phyloP scores from a whole-genome alignment of 1,284 basidiomycete species.

The Volvariella surrecta region DNA sequence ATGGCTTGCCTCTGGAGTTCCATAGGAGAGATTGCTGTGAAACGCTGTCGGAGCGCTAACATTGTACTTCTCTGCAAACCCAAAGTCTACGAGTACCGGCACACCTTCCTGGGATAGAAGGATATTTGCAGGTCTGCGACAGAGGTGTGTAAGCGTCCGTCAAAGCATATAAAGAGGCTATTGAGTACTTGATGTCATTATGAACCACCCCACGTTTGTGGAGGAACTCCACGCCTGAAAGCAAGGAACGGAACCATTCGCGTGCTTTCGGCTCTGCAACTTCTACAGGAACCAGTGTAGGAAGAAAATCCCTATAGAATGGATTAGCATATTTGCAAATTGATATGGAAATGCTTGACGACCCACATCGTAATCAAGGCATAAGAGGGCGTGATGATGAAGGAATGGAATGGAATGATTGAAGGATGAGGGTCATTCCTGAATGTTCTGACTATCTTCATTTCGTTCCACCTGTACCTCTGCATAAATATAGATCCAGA shows the following conservation, averaged over 20 bases:
- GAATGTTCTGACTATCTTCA: slow-evolving; percentile 84
- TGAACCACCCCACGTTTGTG: slow-evolving; percentile 85
- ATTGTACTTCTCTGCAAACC: slow-evolving; percentile 83
- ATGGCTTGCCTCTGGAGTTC: slow-evolving; percentile 77
- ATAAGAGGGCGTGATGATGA: slow-evolving; percentile 87
- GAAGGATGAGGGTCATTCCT: slow-evolving; percentile 81
- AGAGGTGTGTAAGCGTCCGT: slow-evolving; percentile 3
- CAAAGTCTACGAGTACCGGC: slow-evolving; percentile 87
- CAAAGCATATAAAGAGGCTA: slow-evolving; percentile 1
- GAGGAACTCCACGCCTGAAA: slow-evolving; percentile 84
- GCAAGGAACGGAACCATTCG: slow-evolving; percentile 77
- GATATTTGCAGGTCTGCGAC: slow-evolving; percentile 75
- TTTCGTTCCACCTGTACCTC: slow-evolving; percentile 76
- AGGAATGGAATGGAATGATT: slow-evolving; percentile 86
- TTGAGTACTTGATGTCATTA: slow-evolving; percentile 88
- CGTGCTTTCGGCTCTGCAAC: slow-evolving; percentile 72
- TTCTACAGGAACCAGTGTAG: slow-evolving; percentile 74
- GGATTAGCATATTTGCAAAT: slow-evolving; percentile 12
- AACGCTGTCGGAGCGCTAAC: slow-evolving; percentile 55
- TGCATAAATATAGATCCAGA: slow-evolving; percentile 7
- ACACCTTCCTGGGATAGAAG: slow-evolving; percentile 65
- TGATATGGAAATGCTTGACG: slow-evolving; percentile 7
- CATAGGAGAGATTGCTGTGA: slow-evolving; percentile 77
- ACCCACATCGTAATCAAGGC: slow-evolving; percentile 82
- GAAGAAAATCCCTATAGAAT: slow-evolving; percentile 59